phyloP scores from a whole-genome alignment of 2,329 filamentous ascomycete species.

The Penicillium sp. region DNA sequence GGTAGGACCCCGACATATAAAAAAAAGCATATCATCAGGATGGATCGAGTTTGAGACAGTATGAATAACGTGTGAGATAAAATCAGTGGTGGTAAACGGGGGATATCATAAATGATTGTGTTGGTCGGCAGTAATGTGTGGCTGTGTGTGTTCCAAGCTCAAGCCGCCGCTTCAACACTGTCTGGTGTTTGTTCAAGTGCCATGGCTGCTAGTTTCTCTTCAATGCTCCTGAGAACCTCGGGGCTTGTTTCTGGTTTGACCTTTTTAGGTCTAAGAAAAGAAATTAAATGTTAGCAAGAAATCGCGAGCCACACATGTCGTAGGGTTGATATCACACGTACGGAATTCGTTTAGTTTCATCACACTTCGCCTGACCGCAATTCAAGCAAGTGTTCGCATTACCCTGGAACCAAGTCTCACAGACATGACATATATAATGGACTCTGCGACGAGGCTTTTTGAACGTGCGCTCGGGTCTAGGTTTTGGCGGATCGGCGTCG shows the following conservation, averaged over 20 bases:
- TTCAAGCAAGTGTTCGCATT: slow-evolving; percentile 36
- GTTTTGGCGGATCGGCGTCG: slow-evolving; percentile 42
- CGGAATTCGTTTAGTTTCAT: slow-evolving; percentile 45
- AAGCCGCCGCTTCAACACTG: not conserved
- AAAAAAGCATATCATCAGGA: not conserved
- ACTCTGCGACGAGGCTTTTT: slow-evolving; percentile 41
- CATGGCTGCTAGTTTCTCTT: slow-evolving; percentile 39
- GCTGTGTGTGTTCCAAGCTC: not conserved
- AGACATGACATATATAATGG: slow-evolving; percentile 45
- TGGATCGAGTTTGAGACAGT: not conserved
- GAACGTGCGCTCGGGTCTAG: slow-evolving; percentile 36
- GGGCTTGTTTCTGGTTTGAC: slow-evolving; percentile 42
- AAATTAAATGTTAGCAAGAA: slow-evolving; percentile 11
- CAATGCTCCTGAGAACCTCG: slow-evolving; percentile 39
- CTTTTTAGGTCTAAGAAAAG: slow-evolving; percentile 40
- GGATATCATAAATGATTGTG: not conserved
- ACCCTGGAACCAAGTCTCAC: slow-evolving; percentile 35
- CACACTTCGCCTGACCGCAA: slow-evolving; percentile 45
- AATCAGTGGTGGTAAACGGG: not conserved
- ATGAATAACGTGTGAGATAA: not conserved
- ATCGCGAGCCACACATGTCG: too few species aligned
- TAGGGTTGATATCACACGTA: slow-evolving; percentile 28
- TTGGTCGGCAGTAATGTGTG: not conserved
- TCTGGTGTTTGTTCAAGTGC: not conserved
- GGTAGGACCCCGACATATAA: not conserved